phyloP scores from a whole-genome alignment of 2,329 filamentous ascomycete genomes.

The Diaporthe humulicola region DNA sequence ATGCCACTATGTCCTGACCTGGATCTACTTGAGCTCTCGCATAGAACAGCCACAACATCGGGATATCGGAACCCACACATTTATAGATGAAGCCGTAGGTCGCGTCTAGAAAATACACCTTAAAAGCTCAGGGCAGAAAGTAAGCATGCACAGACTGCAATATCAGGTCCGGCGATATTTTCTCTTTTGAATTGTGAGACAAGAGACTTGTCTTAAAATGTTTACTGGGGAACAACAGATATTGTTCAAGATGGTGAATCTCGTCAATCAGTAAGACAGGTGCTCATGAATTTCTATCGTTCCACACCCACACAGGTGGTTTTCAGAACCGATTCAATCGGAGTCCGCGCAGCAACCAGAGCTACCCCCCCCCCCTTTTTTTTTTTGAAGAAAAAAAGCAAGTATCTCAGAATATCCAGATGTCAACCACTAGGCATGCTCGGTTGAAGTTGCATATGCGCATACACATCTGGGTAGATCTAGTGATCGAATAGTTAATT shows the following conservation, averaged over 20 bases:
- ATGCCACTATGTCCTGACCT: background rate
- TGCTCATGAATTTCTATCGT: background rate
- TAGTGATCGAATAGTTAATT: too few species aligned
- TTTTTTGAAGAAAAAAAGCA: too few species aligned
- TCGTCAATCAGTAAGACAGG: background rate
- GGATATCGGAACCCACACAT: background rate
- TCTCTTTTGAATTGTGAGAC: background rate
- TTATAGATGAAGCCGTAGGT: background rate
- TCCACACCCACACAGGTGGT: background rate
- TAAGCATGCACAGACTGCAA: background rate
- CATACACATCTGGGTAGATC: too few species aligned
- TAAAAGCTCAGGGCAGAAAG: background rate
- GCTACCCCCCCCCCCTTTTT: too few species aligned
- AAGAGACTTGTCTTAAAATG: background rate
- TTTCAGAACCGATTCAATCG: too few species aligned
- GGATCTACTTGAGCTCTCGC: background rate
- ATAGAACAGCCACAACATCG: background rate
- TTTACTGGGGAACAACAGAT: too few species aligned
- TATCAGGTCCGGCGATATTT: background rate
- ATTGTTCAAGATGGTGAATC: background rate
- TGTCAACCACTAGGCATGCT: too few species aligned
- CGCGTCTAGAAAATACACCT: rapidly evolving
- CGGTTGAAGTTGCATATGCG: too few species aligned
- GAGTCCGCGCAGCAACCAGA: too few species aligned
- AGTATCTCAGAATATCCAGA: too few species aligned